Percentiles rank a stretch among this genome's conserved stretches.
Evolutionary conservation across 257 asterid species (phyloP).

Genomic region (Sherardia arvensis): DNA sequence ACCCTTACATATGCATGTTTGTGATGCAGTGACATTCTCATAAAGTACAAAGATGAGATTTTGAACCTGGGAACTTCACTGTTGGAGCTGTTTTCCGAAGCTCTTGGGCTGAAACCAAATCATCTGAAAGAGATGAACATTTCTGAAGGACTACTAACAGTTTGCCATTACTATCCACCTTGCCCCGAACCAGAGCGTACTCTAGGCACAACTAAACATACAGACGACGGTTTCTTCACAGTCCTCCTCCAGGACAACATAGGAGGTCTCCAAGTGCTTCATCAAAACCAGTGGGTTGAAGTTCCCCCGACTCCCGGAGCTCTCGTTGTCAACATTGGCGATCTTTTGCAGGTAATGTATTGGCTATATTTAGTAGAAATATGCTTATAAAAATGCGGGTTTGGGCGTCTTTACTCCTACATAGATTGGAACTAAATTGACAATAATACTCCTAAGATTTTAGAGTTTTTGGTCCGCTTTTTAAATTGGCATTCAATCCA

Average conservation of each 20-base stretch:
- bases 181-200: conserved; percentile 25
- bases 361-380: accelerated
- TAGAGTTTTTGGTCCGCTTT: too few relatives aligned
- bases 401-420: too few relatives aligned
- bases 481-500: too few relatives aligned
- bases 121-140: conserved; percentile 17
- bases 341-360: conserved; percentile 17
- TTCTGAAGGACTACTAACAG: conserved; percentile 10
- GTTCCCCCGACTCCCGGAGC: conserved; percentile 29
- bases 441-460: too few relatives aligned
- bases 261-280: conserved; percentile 25
- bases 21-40: conserved; percentile 15
- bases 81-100: conserved; percentile 18
- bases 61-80: conserved; percentile 7
- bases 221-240: conserved; percentile 21
- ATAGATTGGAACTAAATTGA: too few relatives aligned
- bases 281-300: conserved; percentile 27
- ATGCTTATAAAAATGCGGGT: too few relatives aligned
- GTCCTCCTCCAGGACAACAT: conserved; percentile 24
- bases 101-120: conserved; percentile 13
- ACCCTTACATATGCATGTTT: too few relatives aligned
- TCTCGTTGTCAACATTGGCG: conserved; percentile 23
- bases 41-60: conserved; percentile 15
- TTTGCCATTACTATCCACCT: conserved; percentile 24
- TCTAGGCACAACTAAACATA: conserved; percentile 17